phyloP scores from a whole-genome alignment of 345 rosid genomes.

The Schrenkiella parvula region DNA sequence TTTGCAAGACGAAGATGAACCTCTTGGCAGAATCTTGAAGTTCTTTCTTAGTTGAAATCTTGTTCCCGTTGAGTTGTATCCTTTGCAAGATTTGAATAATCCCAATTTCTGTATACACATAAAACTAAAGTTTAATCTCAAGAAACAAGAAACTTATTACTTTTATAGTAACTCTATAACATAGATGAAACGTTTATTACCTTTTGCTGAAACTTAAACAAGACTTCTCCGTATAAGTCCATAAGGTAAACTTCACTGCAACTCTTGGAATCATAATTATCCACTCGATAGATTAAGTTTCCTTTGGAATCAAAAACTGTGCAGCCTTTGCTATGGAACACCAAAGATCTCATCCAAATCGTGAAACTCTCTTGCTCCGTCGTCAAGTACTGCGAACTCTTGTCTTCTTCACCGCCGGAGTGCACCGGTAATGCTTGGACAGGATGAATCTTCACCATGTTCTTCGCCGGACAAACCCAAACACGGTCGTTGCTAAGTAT shows the following conservation, averaged over 20 bases:
- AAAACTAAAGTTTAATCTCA: not conserved
- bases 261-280: conserved; percentile 45
- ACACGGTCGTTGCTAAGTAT: conserved; percentile 1
- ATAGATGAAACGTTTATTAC: conserved; percentile 9
- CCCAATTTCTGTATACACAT: conserved; percentile 26
- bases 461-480: not conserved
- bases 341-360: conserved; percentile 64
- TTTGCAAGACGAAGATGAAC: conserved; percentile 22
- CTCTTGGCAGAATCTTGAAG: conserved; percentile 16
- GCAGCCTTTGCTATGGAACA: conserved; percentile 50
- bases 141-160: not conserved
- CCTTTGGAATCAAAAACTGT: conserved; percentile 55
- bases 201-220: conserved; percentile 48
- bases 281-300: conserved; percentile 49
- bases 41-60: conserved; percentile 37
- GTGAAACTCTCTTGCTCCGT: conserved; percentile 49
- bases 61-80: conserved; percentile 24
- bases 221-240: conserved; percentile 44
- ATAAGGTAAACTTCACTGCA: conserved; percentile 50
- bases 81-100: conserved; percentile 40
- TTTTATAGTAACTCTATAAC: not conserved
- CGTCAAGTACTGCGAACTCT: conserved; percentile 26
- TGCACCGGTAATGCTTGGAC: not conserved
- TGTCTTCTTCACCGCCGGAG: not conserved
- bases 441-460: conserved; percentile 46